These are phyloP conservation scores for Gelatoporia subvermispora DNA, from an alignment of 768 basidiomycete species.

Conservation along the genomic window DNA sequence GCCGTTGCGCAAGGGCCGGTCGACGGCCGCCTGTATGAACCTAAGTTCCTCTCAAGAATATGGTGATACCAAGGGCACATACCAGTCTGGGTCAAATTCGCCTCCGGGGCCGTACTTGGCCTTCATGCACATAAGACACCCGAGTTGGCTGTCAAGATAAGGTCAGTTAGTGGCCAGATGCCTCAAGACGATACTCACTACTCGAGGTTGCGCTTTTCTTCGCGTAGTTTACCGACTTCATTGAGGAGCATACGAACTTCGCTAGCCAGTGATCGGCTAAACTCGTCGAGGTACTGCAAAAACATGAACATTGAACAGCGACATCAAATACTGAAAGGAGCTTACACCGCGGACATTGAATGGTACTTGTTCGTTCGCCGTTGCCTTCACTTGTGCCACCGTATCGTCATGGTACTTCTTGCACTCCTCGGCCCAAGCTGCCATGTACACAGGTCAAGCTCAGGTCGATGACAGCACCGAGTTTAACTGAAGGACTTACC, in stretches of 20 bases:
- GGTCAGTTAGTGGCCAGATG: not conserved
- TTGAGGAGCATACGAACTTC: constrained; percentile 81
- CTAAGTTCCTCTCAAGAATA: not conserved
- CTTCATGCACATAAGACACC: constrained; percentile 61
- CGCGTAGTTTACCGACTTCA: constrained; percentile 79
- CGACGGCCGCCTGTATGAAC: constrained; percentile 45
- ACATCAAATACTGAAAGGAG: constrained; percentile 2
- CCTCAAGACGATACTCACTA: constrained; percentile 48
- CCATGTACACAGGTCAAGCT: no score
- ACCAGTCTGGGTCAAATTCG: constrained; percentile 84
- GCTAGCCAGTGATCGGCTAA: constrained; percentile 76
- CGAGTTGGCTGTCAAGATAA: constrained; percentile 57
- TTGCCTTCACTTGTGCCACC: constrained; percentile 60
- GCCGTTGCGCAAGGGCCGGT: constrained; percentile 24
- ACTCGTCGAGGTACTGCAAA: constrained; percentile 76
- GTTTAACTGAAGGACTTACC: no score
- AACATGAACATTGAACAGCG: constrained; percentile 1
- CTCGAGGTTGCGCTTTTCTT: constrained; percentile 73
- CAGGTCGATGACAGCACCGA: no score
- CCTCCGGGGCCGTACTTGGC: constrained; percentile 82
- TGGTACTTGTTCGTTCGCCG: constrained; percentile 71
- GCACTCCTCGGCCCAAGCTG: constrained; percentile 4
- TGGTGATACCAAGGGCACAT: constrained; percentile 12
- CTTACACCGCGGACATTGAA: constrained; percentile 82
- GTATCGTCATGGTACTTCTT: constrained; percentile 62